Evolutionary conservation across 2,329 filamentous ascomycete species (phyloP).

Genomic region (Hypoxylon sp.): DNA sequence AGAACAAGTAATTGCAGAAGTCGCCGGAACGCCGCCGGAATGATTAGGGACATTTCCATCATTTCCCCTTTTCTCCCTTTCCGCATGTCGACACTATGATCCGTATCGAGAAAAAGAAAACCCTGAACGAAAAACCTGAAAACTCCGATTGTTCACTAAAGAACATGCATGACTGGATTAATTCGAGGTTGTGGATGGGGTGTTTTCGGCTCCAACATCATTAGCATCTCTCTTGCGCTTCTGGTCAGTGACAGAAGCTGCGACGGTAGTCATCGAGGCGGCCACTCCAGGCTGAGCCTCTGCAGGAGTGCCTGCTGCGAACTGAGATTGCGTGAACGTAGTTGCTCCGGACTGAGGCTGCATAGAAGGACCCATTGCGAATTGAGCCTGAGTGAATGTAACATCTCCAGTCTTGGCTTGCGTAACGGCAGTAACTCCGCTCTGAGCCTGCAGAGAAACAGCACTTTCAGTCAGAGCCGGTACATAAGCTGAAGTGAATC

Average conservation of each 20-base stretch:
- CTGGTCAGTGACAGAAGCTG: background rate
- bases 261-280: background rate
- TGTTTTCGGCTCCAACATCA: background rate
- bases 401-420: background rate
- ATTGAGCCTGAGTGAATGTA: background rate
- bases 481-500: background rate
- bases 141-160: slow-evolving; percentile 22
- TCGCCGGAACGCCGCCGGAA: slow-evolving; percentile 28
- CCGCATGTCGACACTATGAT: slow-evolving; percentile 2
- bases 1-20: background rate
- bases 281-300: background rate
- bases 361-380: background rate
- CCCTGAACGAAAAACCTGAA: slow-evolving; percentile 11
- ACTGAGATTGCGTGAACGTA: no score
- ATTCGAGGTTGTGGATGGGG: background rate
- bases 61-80: background rate
- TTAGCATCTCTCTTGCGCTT: background rate
- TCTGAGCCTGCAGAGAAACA: background rate
- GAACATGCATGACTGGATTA: slow-evolving; percentile 4
- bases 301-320: no score
- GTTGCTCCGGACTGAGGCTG: background rate
- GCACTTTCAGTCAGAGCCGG: background rate
- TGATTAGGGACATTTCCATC: slow-evolving; percentile 9
- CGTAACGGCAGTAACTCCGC: background rate
- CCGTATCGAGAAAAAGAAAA: slow-evolving; percentile 6